Evolutionary conservation across 306 rosid species (phyloP), one percentile per base, ranked within the genome.

Genomic region (Nissolia schottii): DNA sequence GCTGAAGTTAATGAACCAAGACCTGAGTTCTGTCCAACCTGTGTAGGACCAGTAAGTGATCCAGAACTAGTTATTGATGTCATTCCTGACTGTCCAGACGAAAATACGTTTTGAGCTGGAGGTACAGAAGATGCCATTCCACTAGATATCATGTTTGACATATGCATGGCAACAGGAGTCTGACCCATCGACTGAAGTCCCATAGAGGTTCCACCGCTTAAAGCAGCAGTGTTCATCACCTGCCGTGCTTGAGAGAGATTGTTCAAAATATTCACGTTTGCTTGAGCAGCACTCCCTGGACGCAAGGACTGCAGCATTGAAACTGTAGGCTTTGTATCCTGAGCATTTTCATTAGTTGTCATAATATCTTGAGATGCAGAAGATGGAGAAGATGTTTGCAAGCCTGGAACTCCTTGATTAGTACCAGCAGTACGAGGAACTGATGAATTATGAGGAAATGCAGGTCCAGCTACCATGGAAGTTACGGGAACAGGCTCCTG

Each of bases 111-210:
- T 77, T 91, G 99, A 78, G 89, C 79, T 31, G 90, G 84, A 43
- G 91, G 90, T 49, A 86, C 89, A 32, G 99, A 87, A 77, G 97
- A 91, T 54, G 94, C 72, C 96, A 88, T 91, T 77, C 97, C 99
- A 85, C 90, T 94, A 55, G 99, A 94, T 82, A 94, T 94, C 99
- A 94, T 91, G 77, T 78, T 95, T 73, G 99, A 89, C 84, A 95
- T 82, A 81, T 91, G 99, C 97, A 91, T 81, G 66, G 90, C 94
- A 80, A 94, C 91, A 34, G 94, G 91, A 72, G 93, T 91, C 82
- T 87, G 97, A 62, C 87, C 88, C 90, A 90, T 87, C 51, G 88
- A 58, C 22, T 81, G 89, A 57, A 86, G 90, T 76, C 94, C 97
- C 63, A 87, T 86, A 64, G 95, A 88, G 64, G 85, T 76, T 83